A percentile compares a stretch with the other conserved stretches of the same genome.
Evolutionary conservation across 306 rosid species (phyloP).

Genomic region (Vicia sativa): DNA sequence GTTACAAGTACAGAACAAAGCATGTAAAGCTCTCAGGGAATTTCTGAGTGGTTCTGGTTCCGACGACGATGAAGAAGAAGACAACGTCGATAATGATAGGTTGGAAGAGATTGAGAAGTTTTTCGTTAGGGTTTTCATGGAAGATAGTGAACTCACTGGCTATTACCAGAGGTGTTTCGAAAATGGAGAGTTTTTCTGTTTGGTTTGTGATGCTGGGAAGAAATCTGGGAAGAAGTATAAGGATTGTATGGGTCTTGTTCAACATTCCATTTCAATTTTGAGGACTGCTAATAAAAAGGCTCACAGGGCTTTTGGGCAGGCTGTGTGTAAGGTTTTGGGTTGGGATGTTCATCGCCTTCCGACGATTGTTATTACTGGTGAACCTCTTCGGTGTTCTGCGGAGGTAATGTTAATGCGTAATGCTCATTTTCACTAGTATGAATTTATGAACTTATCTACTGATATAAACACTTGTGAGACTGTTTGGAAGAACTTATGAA

Average conservation of each 20-base stretch:
- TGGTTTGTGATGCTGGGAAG: slow-evolving; percentile 67
- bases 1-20: slow-evolving; percentile 46
- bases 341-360: slow-evolving; percentile 76
- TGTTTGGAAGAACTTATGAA: no score
- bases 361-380: slow-evolving; percentile 49
- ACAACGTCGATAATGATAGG: slow-evolving; percentile 5
- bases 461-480: no score
- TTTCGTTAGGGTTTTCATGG: slow-evolving; percentile 49
- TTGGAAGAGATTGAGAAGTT: slow-evolving; percentile 42
- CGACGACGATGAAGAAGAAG: not conserved
- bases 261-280: slow-evolving; percentile 51
- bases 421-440: not conserved
- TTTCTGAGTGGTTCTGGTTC: slow-evolving; percentile 32
- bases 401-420: slow-evolving; percentile 32
- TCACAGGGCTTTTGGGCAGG: slow-evolving; percentile 66
- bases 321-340: slow-evolving; percentile 67
- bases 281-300: slow-evolving; percentile 48
- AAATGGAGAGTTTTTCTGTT: slow-evolving; percentile 63
- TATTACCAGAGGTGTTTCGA: slow-evolving; percentile 56
- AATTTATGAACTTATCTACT: no score
- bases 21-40: slow-evolving; percentile 39
- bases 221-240: slow-evolving; percentile 60
- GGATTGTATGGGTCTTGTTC: slow-evolving; percentile 62
- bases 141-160: slow-evolving; percentile 51
- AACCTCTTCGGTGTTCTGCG: slow-evolving; percentile 47